These are phyloP conservation scores for Craterostigma plantagineum DNA, from an alignment of 257 asterid species.

Conservation along the genomic window DNA sequence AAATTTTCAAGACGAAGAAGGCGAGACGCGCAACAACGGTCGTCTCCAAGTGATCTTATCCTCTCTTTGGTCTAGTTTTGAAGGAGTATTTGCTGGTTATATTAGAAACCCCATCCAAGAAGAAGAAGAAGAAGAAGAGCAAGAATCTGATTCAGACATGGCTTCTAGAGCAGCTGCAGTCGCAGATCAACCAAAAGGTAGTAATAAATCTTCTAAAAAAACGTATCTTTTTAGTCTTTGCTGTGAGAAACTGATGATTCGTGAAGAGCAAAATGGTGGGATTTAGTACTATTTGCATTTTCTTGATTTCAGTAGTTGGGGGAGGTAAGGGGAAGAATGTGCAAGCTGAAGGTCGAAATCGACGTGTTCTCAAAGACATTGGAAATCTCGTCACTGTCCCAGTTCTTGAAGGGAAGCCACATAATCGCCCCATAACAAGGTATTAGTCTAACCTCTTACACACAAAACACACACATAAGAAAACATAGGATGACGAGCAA, in stretches of 20 bases:
- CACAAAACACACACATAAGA: slow-evolving; percentile 2
- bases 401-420: slow-evolving; percentile 24
- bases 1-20: slow-evolving; percentile 17
- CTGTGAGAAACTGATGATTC: neutral
- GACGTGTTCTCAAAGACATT: slow-evolving; percentile 56
- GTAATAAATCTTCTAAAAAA: too few species aligned
- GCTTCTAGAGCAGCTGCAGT: slow-evolving; percentile 24
- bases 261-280: neutral
- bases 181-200: slow-evolving; percentile 36
- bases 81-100: slow-evolving; percentile 38
- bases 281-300: too few species aligned
- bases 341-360: slow-evolving; percentile 26
- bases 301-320: slow-evolving; percentile 12
- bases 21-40: slow-evolving; percentile 35
- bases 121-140: slow-evolving; percentile 11
- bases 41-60: slow-evolving; percentile 58
- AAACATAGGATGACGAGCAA: neutral
- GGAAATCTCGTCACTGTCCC: slow-evolving; percentile 40
- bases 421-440: slow-evolving; percentile 29
- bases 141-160: slow-evolving; percentile 25
- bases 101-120: slow-evolving; percentile 3
- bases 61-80: slow-evolving; percentile 45
- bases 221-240: neutral
- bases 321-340: slow-evolving; percentile 34
- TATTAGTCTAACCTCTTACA: neutral